Base-by-base conservation (phyloP, 192 early-diverging fungal genomes). In the Geosiphon pyriformis region DNA sequence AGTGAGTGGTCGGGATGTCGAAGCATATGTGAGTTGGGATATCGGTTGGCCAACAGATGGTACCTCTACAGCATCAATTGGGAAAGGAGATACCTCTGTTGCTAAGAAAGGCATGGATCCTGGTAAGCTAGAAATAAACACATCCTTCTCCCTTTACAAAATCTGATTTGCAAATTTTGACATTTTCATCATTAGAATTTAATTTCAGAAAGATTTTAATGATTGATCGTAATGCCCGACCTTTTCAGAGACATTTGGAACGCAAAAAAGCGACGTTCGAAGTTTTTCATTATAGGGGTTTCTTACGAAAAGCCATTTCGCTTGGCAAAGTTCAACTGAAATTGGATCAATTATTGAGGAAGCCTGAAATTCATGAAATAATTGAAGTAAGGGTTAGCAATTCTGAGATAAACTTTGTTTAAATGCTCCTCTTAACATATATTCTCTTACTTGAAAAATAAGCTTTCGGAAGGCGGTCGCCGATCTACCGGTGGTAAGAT, bases 41-140 rank as follows among this genome's bases (percentile, higher is more conserved):
- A 52, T 90, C 12, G 90, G 88, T n/a, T 90, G 88, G 88, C 88
- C 87, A 17, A 70, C 76, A 8, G 82, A 84, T 53, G 78, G 80
- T 53, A 72, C 73, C 50, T 57, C 78, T 2, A 76, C 75, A 6
- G 74, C 78, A 42, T 66, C 77, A 2, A 70, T 81, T 34, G 85
- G 80, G 12, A 91, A 90, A 70, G 89, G 89, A 0, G 80, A 85
- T 61, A 88, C 87, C 2, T 65, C 73, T 2, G 70, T 72, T 2
- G 78, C 80, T 11, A 67, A 70, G 35, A 76, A 75, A 48, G 72
- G 75, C 3, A 61, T 60, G 34, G 58, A 74, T 48, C 84, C 87
- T 69, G 85, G 86, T 86, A 78, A 33, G 57, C 65, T 61, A 30
- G 7, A n/a, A 52, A n/a, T 52, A 4, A 10, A 52, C 20, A n/a